Conservation (phyloP, 805 yeast species). For the Cyberlindnera misumaiensis region DNA sequence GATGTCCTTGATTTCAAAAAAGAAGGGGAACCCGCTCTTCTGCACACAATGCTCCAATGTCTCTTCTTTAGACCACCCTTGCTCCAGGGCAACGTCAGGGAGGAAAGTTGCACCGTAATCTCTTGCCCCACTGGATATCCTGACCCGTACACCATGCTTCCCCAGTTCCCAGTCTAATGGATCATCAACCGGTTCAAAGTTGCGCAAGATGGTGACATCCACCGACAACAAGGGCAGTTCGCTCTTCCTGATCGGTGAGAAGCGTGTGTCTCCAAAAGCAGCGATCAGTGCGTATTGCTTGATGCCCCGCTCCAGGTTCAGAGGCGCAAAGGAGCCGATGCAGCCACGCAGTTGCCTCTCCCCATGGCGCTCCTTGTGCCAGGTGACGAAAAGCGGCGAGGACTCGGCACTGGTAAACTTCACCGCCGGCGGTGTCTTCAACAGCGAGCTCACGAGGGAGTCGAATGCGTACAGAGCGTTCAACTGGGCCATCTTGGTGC, state of each 20-base stretch:
- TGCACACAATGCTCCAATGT: constrained; percentile 65
- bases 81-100: constrained; percentile 87
- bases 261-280: constrained; percentile 76
- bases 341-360: constrained; percentile 66
- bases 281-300: constrained; percentile 19
- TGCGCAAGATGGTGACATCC: constrained; percentile 56
- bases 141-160: constrained; percentile 67
- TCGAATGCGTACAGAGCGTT: constrained; percentile 26
- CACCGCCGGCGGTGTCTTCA: background rate
- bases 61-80: constrained; percentile 68
- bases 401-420: background rate
- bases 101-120: constrained; percentile 70
- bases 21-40: constrained; percentile 54
- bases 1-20: constrained; percentile 30
- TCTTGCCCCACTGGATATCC: constrained; percentile 35
- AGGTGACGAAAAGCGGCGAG: constrained; percentile 78
- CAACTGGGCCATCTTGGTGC: no score
- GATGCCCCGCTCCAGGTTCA: constrained; percentile 8
- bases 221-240: constrained; percentile 49
- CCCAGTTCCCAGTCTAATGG: constrained; percentile 79
- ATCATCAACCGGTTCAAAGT: constrained; percentile 46
- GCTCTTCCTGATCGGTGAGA: constrained; percentile 47
- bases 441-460: constrained; percentile 2
- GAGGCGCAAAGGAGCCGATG: constrained; percentile 70
- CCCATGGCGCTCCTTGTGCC: constrained; percentile 44